phyloP scores from a whole-genome alignment of 306 rosid species.

The Citrullus amarus region DNA sequence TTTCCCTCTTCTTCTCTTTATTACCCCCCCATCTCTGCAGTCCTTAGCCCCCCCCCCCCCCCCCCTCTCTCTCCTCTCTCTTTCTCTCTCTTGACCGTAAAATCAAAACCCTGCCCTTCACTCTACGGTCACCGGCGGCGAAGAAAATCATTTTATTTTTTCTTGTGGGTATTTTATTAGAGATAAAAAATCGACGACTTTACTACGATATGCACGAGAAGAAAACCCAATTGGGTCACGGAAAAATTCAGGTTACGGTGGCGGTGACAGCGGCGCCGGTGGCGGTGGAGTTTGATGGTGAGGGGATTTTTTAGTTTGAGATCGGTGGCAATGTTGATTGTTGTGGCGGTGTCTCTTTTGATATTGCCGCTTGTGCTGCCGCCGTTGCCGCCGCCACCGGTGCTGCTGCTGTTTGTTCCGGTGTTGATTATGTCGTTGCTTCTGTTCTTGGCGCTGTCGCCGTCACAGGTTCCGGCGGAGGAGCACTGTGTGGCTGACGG shows the following conservation, averaged over 20 bases:
- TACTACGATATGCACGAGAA: conserved; percentile 19
- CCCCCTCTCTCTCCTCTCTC: not conserved
- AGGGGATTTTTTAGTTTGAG: conserved; percentile 9
- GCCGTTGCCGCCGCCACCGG: conserved; percentile 74
- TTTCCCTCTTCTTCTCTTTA: not conserved
- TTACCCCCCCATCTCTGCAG: not conserved
- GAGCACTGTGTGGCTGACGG: not conserved
- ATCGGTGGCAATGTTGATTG: conserved; percentile 28
- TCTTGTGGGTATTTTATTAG: not conserved
- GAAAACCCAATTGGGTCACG: not conserved
- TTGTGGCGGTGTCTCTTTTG: conserved; percentile 32
- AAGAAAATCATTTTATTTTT: not conserved
- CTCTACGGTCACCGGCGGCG: not conserved
- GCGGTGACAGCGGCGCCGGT: not conserved
- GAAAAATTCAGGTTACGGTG: not conserved
- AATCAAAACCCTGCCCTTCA: not conserved
- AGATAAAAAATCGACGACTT: not conserved
- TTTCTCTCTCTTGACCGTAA: not conserved
- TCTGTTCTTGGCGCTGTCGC: conserved; percentile 38
- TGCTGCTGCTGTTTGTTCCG: conserved; percentile 38
- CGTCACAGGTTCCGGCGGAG: conserved; percentile 13
- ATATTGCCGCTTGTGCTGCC: conserved; percentile 53
- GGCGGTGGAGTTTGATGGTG: not conserved
- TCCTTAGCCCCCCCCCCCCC: not conserved
- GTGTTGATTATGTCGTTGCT: conserved; percentile 36